Percentiles rank a stretch among this genome's conserved stretches.
phyloP scores from a whole-genome alignment of 2,329 filamentous ascomycete genomes.

The Calonectria multiphialidica region DNA sequence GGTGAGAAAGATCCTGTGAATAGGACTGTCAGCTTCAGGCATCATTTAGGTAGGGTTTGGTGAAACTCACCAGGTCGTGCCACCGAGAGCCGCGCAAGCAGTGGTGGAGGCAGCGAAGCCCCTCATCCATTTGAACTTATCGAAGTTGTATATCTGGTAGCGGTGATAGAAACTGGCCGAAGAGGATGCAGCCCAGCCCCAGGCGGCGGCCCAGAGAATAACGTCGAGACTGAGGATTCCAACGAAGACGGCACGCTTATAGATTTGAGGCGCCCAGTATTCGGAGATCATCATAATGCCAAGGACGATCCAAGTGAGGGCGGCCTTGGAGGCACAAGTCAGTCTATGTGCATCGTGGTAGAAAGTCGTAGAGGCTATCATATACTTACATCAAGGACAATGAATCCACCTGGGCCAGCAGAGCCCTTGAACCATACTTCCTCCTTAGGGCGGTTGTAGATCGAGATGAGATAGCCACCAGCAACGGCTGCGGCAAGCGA shows the following conservation, averaged over 20 bases:
- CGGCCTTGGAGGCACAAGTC: slow-evolving; percentile 44
- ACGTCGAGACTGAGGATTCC: slow-evolving; percentile 50
- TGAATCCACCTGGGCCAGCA: slow-evolving; percentile 54
- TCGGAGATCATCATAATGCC: slow-evolving; percentile 53
- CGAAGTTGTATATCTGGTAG: slow-evolving; percentile 33
- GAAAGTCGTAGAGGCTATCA: slow-evolving; percentile 9
- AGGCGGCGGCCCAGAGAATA: slow-evolving; percentile 58
- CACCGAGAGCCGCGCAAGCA: slow-evolving; percentile 56
- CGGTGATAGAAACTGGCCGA: slow-evolving; percentile 44
- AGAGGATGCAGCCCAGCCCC: slow-evolving; percentile 53
- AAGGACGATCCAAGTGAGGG: slow-evolving; percentile 56
- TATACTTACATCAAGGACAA: slow-evolving; percentile 60
- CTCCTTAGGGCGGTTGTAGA: slow-evolving; percentile 41
- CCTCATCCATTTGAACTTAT: slow-evolving; percentile 35
- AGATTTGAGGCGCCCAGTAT: slow-evolving; percentile 50
- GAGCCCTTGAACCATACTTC: slow-evolving; percentile 39
- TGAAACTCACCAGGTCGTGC: slow-evolving; percentile 52
- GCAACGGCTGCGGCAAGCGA: slow-evolving; percentile 55
- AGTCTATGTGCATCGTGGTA: slow-evolving; percentile 12
- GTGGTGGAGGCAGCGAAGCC: slow-evolving; percentile 46
- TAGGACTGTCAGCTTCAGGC: background rate
- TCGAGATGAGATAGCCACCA: slow-evolving; percentile 54
- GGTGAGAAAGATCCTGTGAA: slow-evolving; percentile 52
- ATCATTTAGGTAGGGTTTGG: too few species aligned
- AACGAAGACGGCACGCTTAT: slow-evolving; percentile 49